Evolutionary conservation across 2,329 filamentous ascomycete species (phyloP).

Genomic region (Periglandula ipomoeae): DNA sequence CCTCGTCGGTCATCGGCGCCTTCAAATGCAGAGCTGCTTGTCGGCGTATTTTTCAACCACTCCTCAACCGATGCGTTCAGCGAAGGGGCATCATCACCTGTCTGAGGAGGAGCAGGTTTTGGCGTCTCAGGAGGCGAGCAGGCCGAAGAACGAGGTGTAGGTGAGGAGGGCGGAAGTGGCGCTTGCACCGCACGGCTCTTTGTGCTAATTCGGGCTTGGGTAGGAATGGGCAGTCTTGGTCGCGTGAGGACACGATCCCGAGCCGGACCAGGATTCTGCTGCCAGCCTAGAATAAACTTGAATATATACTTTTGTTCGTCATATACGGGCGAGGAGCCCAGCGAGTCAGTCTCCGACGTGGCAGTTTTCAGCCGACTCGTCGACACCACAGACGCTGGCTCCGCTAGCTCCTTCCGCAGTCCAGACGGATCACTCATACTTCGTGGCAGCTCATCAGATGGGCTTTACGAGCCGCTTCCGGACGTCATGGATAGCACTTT

Average conservation of each 20-base stretch:
- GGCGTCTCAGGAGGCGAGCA: background rate
- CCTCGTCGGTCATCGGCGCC: background rate
- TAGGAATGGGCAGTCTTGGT: slow-evolving; percentile 60
- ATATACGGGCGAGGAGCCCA: slow-evolving; percentile 44
- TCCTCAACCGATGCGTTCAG: slow-evolving; percentile 24
- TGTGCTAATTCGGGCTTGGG: slow-evolving; percentile 52
- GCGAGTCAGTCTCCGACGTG: slow-evolving; percentile 42
- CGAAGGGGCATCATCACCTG: slow-evolving; percentile 6
- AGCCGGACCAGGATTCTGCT: slow-evolving; percentile 42
- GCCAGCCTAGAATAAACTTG: slow-evolving; percentile 65
- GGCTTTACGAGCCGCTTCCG: slow-evolving; percentile 11
- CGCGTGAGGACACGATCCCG: slow-evolving; percentile 55
- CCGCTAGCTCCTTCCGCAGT: background rate
- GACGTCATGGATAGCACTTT: slow-evolving; percentile 44
- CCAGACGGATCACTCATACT: slow-evolving; percentile 1
- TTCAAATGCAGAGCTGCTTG: background rate
- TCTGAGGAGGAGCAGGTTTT: background rate
- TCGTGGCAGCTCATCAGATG: background rate
- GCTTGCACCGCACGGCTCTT: slow-evolving; percentile 11
- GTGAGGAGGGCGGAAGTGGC: slow-evolving; percentile 25
- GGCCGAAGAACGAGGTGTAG: background rate
- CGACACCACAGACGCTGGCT: background rate
- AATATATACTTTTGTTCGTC: slow-evolving; percentile 56
- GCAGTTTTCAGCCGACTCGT: slow-evolving; percentile 21
- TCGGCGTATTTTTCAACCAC: slow-evolving; percentile 13